phyloP scores from a whole-genome alignment of 371 early-diverging fungal genomes.

The Chytridiales sp. region DNA sequence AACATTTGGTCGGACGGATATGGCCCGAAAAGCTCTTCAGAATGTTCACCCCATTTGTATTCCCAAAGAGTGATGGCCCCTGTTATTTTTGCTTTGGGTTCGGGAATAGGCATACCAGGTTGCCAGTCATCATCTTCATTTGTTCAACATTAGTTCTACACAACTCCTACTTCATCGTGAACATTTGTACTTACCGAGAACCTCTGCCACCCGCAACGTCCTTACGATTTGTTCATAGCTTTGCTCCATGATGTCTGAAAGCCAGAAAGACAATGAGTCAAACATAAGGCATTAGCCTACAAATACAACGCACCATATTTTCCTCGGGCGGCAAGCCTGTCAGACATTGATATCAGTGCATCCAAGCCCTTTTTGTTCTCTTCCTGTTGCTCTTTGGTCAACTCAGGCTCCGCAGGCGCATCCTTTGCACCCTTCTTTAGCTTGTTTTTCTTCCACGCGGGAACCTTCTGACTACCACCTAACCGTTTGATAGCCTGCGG shows the following conservation, averaged over 20 bases:
- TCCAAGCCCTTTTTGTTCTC: conserved; percentile 57
- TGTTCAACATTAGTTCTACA: too few species aligned
- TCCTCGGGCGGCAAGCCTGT: conserved; percentile 62
- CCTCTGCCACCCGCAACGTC: conserved; percentile 60
- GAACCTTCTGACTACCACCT: conserved; percentile 51
- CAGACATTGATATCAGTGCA: conserved; percentile 67
- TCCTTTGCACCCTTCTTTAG: conserved; percentile 41
- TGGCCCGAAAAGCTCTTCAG: conserved; percentile 31
- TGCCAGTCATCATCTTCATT: conserved; percentile 31
- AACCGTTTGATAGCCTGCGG: conserved; percentile 31
- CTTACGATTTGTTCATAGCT: conserved; percentile 76
- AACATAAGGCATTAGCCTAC: background rate
- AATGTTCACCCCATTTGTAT: conserved; percentile 31
- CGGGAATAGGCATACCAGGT: conserved; percentile 31
- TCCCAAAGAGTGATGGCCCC: conserved; percentile 21
- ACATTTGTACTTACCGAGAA: conserved; percentile 41
- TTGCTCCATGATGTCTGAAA: conserved; percentile 65
- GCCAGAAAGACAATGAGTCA: background rate
- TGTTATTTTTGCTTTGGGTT: background rate
- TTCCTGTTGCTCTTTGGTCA: conserved; percentile 1
- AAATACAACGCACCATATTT: conserved; percentile 24
- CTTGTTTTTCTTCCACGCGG: conserved; percentile 63
- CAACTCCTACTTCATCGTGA: too few species aligned
- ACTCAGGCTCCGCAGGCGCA: conserved; percentile 18
- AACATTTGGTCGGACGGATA: conserved; percentile 25